Evolutionary conservation across 192 early-diverging fungal genomes (phyloP), one percentile per base, ranked within the genome.

Genomic region (Gonapodya prolifera): DNA sequence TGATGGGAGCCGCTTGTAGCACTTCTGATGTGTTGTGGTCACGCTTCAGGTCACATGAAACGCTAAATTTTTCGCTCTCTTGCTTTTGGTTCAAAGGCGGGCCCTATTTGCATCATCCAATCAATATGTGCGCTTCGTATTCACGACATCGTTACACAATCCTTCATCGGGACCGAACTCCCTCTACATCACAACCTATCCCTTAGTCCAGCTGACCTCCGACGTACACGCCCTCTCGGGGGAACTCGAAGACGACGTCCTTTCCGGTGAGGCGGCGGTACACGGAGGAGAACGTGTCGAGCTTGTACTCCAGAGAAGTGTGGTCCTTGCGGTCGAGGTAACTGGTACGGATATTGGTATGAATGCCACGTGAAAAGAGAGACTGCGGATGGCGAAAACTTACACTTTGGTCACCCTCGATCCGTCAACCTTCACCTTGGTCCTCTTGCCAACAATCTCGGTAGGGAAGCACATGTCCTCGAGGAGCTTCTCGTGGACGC

Each of bases 381-480:
- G 8, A 73, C 33, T 13, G 30, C 33, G 17, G 30, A 30, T n/a
- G 2, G 17, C 35, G 69, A 77, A 16, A 31, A 87, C 91, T 84
- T 88, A 91, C 88, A 96, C 93, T 91, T 98, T 99, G 88, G 94
- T 92, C 83, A 92, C 86, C 87, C 93, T 95, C 86, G 87, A 89
- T 78, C 96, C 96, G 82, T 99, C 97, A 75, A 93, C 91, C 86
- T 92, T 92, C 83, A 98, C 94, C 87, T 94, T 94, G 80, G 94
- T 96, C 80, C 97, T 90, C 94, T 98, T 96, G 82, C 97, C 97
- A 78, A 97, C 92, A 85, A 99, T 99, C 87, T 99, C 97, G 83
- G 96, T 97, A 79, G 97, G 97, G 94, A 90, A 98, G 77, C 97
- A 96, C 73, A 99, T 89, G 85, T 99, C 97, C 84, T 98, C 95